Evolutionary conservation across 306 rosid genomes (phyloP), one percentile per base, ranked within the genome.

Genomic region (Dicorynia guianensis): DNA sequence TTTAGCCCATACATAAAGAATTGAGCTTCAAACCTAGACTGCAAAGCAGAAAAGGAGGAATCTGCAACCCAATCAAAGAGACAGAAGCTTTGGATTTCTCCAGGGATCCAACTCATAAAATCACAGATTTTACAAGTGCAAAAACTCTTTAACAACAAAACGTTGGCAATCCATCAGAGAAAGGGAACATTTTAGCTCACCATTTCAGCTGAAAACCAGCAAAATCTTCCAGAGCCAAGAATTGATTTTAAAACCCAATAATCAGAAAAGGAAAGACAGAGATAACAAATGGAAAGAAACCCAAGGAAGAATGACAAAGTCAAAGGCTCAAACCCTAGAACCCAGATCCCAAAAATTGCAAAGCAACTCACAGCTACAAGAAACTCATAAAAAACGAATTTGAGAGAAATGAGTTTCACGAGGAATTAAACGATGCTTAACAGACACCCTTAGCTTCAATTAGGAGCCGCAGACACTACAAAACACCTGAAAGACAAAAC

Each of bases 331-430:
- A 91, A 84, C 89, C 94, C 83, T 79, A 81, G 57, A 84, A 75
- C 80, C 82, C 93, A 89, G 98, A 93, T 93, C 98, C 90, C 92
- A 54, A 87, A 85, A 82, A 56, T 57, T 50, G 35, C 50, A 75
- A 71, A 67, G 71, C 49, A 44, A 35, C 69, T 74, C 89, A 40
- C 49, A 55, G 63, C 46, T 33, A 38, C 74, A 63, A 58, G 38
- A 56, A 52, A 74, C 56, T 67, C 49, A 55, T 57, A 69, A 53
- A 52, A 43, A 74, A 15, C 30, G 17, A 44, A 56, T 40, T 15
- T 55, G 20, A 11, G 42, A 80, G 11, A 66, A 83, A 77, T 80
- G 80, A 56, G 43, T 44, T 58, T 70, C 3, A 19, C 58, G 20
- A 4, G 55, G 71, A 74, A 74, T 70, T 48, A 18, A 46, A 56